These are phyloP conservation scores for Ophiocordyceps sinensis DNA, from an alignment of 2,329 filamentous ascomycete species.

Conservation along the genomic window DNA sequence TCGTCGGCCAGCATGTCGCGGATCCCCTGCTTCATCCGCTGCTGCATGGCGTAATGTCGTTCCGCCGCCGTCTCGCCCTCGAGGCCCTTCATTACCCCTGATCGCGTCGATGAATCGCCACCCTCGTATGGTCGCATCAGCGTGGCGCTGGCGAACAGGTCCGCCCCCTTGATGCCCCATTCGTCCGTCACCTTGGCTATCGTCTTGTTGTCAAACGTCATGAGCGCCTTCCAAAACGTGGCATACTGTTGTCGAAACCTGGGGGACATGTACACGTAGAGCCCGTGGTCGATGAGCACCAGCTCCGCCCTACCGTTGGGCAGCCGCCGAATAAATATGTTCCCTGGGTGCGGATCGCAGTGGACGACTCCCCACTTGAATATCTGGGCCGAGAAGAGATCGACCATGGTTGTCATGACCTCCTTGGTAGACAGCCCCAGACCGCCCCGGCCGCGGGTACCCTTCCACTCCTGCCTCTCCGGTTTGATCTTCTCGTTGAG, in stretches of 20 bases:
- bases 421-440: conserved; percentile 70
- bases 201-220: conserved; percentile 83
- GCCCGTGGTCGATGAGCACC: conserved; percentile 90
- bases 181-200: conserved; percentile 55
- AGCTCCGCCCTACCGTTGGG: conserved; percentile 75
- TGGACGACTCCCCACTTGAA: conserved; percentile 94
- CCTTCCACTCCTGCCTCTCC: conserved; percentile 64
- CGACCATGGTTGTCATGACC: conserved; percentile 93
- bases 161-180: conserved; percentile 82
- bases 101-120: conserved; percentile 53
- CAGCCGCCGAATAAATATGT: conserved; percentile 84
- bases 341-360: conserved; percentile 93
- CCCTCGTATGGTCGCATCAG: conserved; percentile 84
- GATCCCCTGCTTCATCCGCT: conserved; percentile 57
- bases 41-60: conserved; percentile 81
- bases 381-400: conserved; percentile 94
- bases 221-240: conserved; percentile 81
- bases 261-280: conserved; percentile 84
- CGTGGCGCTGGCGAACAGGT: conserved; percentile 84
- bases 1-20: conserved; percentile 66
- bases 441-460: conserved; percentile 57
- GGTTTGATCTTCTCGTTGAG: conserved; percentile 57
- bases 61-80: conserved; percentile 47
- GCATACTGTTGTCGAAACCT: conserved; percentile 77
- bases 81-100: conserved; percentile 51